Evolutionary conservation across 345 rosid species (phyloP).

Genomic region (Fremontodendron californicum): DNA sequence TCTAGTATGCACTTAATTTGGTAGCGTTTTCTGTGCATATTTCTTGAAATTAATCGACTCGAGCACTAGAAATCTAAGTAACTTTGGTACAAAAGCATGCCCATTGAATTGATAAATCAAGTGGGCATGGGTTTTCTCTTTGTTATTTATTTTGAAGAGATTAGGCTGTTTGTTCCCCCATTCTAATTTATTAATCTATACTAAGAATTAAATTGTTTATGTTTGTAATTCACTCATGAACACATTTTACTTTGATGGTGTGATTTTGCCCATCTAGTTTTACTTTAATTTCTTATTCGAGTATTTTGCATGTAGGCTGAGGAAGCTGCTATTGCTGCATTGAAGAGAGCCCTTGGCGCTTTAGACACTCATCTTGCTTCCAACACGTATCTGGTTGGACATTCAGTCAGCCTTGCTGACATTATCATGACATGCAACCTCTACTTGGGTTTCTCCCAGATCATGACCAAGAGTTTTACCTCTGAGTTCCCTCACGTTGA

Average conservation of each 20-base stretch:
- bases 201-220: too few species aligned
- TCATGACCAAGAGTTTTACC: neutral
- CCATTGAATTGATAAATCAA: neutral
- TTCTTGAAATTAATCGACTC: neutral
- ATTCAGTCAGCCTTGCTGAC: neutral
- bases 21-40: neutral
- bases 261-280: neutral
- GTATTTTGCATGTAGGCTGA: neutral
- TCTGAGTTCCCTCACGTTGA: neutral
- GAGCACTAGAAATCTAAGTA: too few species aligned
- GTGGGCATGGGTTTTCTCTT: neutral
- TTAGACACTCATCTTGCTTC: neutral
- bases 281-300: too few species aligned
- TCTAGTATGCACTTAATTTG: neutral
- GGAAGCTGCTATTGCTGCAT: conserved; percentile 6
- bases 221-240: too few species aligned
- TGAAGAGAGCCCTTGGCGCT: neutral
- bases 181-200: neutral
- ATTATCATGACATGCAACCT: conserved; percentile 3
- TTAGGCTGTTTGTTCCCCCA: neutral
- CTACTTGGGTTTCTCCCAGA: neutral
- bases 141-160: neutral
- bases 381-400: neutral
- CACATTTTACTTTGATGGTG: neutral
- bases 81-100: neutral